These are phyloP conservation scores for Tulasnella calospora DNA, from an alignment of 768 basidiomycete species.

Conservation along the genomic window DNA sequence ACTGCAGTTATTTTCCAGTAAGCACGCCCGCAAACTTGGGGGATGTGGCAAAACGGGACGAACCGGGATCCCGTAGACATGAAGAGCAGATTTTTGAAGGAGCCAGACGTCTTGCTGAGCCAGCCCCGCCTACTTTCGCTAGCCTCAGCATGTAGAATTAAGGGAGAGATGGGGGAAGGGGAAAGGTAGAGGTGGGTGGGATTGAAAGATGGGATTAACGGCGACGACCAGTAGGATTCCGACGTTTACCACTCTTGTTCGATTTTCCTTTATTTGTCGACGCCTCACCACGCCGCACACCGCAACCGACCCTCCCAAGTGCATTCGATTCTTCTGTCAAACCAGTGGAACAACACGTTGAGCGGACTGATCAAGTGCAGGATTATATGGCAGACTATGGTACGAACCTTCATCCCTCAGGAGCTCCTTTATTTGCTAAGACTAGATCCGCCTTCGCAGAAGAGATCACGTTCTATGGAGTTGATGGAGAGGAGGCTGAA, in stretches of 20 bases:
- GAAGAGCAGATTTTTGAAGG: slow-evolving; percentile 17
- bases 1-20: background rate
- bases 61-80: slow-evolving; percentile 12
- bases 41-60: slow-evolving; percentile 17
- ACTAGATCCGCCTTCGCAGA: background rate
- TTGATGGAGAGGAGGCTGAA: background rate
- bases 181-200: background rate
- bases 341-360: background rate
- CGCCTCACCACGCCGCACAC: background rate
- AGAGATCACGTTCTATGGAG: background rate
- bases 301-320: background rate
- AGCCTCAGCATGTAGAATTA: background rate
- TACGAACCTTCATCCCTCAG: background rate
- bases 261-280: background rate
- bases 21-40: background rate
- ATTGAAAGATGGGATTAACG: slow-evolving; percentile 3
- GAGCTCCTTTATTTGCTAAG: background rate
- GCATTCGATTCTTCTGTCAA: no score
- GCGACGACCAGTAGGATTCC: slow-evolving; percentile 4
- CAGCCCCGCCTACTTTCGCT: background rate
- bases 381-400: background rate
- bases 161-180: slow-evolving; percentile 3
- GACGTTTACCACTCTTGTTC: slow-evolving; percentile 10
- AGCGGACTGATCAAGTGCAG: background rate
- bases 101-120: background rate